Percentiles rank a stretch among this genome's conserved stretches.
Conservation (phyloP, 371 early-diverging fungal species). For the Rhizopus sp. region DNA sequence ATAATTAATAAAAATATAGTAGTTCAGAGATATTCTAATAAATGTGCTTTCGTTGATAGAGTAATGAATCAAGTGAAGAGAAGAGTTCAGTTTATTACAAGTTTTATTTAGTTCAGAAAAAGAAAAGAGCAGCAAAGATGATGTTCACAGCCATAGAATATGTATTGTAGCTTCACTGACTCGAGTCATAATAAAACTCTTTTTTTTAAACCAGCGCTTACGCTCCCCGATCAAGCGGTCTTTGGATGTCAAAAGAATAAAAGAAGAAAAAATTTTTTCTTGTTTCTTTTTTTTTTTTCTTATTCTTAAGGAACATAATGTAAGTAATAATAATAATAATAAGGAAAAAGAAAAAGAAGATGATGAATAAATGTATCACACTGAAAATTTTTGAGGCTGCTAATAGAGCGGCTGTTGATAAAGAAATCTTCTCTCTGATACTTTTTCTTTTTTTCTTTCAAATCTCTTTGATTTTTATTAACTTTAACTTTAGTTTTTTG, state of each 20-base stretch:
- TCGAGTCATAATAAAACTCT: too few relatives aligned
- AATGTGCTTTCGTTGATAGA: too few relatives aligned
- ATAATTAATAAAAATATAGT: too few relatives aligned
- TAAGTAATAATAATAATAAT: slow-evolving; percentile 34
- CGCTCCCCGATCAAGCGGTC: slow-evolving; percentile 65
- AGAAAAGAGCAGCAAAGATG: too few relatives aligned
- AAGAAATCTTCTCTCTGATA: slow-evolving; percentile 26
- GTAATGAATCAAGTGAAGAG: too few relatives aligned
- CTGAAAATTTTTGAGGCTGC: slow-evolving; percentile 26
- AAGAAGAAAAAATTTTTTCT: slow-evolving; percentile 6
- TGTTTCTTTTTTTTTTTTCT: slow-evolving; percentile 1
- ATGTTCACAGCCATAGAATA: too few relatives aligned
- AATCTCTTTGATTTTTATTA: too few relatives aligned
- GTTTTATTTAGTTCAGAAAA: too few relatives aligned
- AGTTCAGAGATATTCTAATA: too few relatives aligned
- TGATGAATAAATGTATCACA: slow-evolving; percentile 27
- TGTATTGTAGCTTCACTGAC: too few relatives aligned
- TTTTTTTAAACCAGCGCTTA: too few relatives aligned
- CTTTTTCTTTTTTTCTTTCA: not conserved
- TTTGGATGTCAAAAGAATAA: slow-evolving; percentile 64
- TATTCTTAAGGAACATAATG: slow-evolving; percentile 41
- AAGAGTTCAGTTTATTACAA: too few relatives aligned
- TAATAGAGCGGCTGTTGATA: slow-evolving; percentile 17
- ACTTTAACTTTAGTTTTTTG: not conserved
- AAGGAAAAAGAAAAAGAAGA: not conserved